phyloP scores from a whole-genome alignment of 441 rosid species.

The Metrosideros polymorpha region DNA sequence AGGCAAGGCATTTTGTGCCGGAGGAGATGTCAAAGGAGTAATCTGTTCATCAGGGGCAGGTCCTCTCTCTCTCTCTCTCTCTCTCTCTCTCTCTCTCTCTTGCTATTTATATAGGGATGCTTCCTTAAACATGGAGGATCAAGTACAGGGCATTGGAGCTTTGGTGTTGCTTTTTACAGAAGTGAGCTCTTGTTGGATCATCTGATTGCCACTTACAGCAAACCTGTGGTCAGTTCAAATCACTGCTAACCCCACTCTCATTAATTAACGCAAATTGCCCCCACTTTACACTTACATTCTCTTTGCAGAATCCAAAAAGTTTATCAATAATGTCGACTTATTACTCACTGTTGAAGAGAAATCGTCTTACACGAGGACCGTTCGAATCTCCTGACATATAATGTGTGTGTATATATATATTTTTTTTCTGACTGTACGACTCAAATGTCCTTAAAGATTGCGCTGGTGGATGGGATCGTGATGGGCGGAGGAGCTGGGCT shows the following conservation, averaged over 20 bases:
- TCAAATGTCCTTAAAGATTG: not conserved
- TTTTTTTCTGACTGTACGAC: not conserved
- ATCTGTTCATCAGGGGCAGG: not conserved
- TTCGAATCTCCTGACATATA: not conserved
- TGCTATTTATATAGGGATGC: not conserved
- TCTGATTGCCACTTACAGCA: not conserved
- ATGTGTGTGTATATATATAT: not conserved
- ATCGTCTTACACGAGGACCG: not conserved
- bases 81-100: not conserved
- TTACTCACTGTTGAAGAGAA: not conserved
- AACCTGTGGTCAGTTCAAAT: not conserved
- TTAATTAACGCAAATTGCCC: too few relatives aligned
- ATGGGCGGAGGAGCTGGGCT: constrained; percentile 10
- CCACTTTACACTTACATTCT: too few relatives aligned
- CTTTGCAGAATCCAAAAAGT: too few relatives aligned
- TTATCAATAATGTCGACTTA: too few relatives aligned
- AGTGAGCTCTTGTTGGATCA: not conserved
- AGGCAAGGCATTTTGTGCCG: not conserved
- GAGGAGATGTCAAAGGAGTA: not conserved
- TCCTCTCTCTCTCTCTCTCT: not conserved
- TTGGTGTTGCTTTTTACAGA: not conserved
- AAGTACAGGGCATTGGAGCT: not conserved
- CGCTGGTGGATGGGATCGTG: not conserved
- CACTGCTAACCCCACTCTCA: not conserved
- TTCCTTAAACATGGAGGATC: not conserved